phyloP scores from a whole-genome alignment of 768 basidiomycete species.

The Leccinum longicurvipes region DNA sequence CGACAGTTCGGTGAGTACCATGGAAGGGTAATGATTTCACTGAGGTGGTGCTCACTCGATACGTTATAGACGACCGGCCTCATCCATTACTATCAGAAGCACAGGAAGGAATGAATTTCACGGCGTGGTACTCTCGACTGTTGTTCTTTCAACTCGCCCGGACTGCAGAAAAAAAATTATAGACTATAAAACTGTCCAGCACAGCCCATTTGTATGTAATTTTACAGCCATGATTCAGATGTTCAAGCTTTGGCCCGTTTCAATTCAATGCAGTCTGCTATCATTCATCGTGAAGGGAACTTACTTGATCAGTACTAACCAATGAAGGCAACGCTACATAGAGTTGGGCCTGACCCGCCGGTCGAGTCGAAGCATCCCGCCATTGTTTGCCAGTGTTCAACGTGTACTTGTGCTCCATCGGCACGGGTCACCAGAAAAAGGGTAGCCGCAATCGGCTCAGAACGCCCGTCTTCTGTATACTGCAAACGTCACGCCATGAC shows the following conservation, averaged over 20 bases:
- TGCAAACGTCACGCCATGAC: no score
- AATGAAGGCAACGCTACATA: not conserved
- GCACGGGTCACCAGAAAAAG: no score
- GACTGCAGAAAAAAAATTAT: not conserved
- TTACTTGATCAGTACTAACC: not conserved
- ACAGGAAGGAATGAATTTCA: slow-evolving; percentile 63
- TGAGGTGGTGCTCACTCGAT: slow-evolving; percentile 2
- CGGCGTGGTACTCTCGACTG: not conserved
- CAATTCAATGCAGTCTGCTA: not conserved
- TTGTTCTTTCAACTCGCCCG: not conserved
- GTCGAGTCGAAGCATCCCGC: not conserved
- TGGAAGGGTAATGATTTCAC: not conserved
- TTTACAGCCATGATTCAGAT: not conserved
- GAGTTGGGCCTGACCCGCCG: not conserved
- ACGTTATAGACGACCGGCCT: slow-evolving; percentile 79
- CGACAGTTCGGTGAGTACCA: slow-evolving; percentile 66
- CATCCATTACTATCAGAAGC: slow-evolving; percentile 94
- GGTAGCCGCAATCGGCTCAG: no score
- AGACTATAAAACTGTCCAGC: slow-evolving; percentile 1
- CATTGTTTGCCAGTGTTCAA: not conserved
- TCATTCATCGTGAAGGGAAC: not conserved
- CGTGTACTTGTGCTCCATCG: no score
- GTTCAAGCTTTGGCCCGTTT: not conserved
- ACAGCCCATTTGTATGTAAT: slow-evolving; percentile 8
- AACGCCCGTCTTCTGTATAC: no score